These are phyloP conservation scores for Vitrella brassicaformis DNA, from an alignment of 73 alveolate genomes.

Conservation along the genomic window DNA sequence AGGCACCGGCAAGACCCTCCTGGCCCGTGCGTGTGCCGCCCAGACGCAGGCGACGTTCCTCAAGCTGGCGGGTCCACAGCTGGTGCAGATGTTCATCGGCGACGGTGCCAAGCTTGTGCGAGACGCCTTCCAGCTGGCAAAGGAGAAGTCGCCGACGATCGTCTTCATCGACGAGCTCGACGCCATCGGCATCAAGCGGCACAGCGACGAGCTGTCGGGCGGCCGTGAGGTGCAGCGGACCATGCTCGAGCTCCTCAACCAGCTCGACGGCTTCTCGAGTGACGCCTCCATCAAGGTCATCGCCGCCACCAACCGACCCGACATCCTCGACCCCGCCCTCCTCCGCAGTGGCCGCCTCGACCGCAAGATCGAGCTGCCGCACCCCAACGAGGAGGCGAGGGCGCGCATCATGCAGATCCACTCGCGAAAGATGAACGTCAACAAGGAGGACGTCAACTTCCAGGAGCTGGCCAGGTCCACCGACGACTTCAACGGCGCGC, in stretches of 20 bases:
- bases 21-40: conserved; percentile 99
- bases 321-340: conserved; percentile 98
- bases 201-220: conserved; percentile 70
- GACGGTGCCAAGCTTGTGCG: conserved; percentile 99
- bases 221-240: conserved; percentile 99
- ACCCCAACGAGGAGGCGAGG: conserved; percentile 96
- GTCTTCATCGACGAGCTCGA: conserved; percentile 92
- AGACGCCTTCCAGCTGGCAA: conserved; percentile 97
- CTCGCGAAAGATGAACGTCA: conserved; percentile 95
- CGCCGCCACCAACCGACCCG: conserved; percentile 78
- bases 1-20: conserved; percentile 99
- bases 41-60: conserved; percentile 91
- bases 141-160: conserved; percentile 80
- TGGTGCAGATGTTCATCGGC: conserved; percentile 97
- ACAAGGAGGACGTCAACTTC: conserved; percentile 84
- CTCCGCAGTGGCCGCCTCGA: conserved; percentile 98
- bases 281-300: conserved; percentile 78
- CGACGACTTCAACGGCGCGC: conserved; percentile 96
- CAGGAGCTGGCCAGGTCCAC: conserved; percentile 91
- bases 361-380: conserved; percentile 99
- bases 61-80: conserved; percentile 98
- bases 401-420: conserved; percentile 95
- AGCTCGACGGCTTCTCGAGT: conserved; percentile 92
- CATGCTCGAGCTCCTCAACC: conserved; percentile 95
- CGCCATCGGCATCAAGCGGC: conserved; percentile 98